phyloP scores from a whole-genome alignment of 106 monocot species.

The Ottelia alismoides region DNA sequence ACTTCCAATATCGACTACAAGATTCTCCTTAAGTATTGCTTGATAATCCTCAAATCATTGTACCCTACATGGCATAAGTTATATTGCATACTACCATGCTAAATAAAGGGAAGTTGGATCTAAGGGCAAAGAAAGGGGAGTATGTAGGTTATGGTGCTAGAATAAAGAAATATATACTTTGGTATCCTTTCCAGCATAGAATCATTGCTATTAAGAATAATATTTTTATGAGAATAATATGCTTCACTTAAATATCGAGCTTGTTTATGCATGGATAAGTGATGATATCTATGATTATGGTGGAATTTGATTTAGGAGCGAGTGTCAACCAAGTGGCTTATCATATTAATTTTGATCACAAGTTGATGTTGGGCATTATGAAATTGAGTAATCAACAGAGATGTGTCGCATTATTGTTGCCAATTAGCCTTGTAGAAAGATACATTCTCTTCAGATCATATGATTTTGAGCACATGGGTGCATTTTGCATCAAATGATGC shows the following conservation, averaged over 20 bases:
- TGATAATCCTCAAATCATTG: conserved; percentile 3
- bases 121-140: not conserved
- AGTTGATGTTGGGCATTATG: not conserved
- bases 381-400: not conserved
- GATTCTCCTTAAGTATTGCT: conserved; percentile 1
- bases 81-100: conserved; percentile 1
- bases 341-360: no score
- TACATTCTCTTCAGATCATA: not conserved
- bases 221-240: not conserved
- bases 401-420: not conserved
- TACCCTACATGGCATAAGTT: conserved; percentile 1
- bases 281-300: not conserved
- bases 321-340: no score
- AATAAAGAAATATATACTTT: not conserved
- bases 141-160: conserved; percentile 2
- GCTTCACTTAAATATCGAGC: not conserved
- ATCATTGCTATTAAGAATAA: not conserved
- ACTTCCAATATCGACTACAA: not conserved
- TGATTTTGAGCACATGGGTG: not conserved
- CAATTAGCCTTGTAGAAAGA: not conserved
- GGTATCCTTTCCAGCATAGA: not conserved
- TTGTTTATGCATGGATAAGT: not conserved
- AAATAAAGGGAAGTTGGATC: conserved; percentile 1
- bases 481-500: not conserved
- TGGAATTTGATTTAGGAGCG: no score